A percentile compares a stretch with the other conserved stretches of the same genome.
phyloP scores from a whole-genome alignment of 805 yeast species.

The Metschnikowia gelsemii region DNA sequence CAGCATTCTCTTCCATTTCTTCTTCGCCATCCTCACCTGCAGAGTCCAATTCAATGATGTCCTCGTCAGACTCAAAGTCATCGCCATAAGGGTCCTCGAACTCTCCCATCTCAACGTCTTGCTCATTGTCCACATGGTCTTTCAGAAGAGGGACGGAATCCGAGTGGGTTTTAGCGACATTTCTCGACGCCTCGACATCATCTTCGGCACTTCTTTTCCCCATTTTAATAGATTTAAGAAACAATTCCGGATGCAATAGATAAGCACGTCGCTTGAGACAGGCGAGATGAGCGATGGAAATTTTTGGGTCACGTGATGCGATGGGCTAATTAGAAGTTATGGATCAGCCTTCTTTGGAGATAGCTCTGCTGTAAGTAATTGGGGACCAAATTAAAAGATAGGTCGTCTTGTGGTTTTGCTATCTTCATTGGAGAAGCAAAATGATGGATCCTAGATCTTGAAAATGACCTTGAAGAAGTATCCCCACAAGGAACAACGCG shows the following conservation, averaged over 20 bases:
- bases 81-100: constrained; percentile 89
- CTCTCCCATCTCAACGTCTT: constrained; percentile 69
- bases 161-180: constrained; percentile 36
- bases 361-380: too few relatives aligned
- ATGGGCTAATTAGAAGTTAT: too few relatives aligned
- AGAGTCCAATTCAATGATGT: constrained; percentile 74
- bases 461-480: too few relatives aligned
- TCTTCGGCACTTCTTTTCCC: constrained; percentile 20
- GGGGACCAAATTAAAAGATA: too few relatives aligned
- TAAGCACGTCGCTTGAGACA: too few relatives aligned
- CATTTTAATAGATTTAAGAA: too few relatives aligned
- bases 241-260: too few relatives aligned
- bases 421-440: too few relatives aligned
- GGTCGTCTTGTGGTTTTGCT: too few relatives aligned
- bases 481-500: too few relatives aligned
- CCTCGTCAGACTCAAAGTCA: constrained; percentile 90
- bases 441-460: too few relatives aligned
- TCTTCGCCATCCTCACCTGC: constrained; percentile 43
- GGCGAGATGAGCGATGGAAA: constrained; percentile 10
- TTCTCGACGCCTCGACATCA: constrained; percentile 19
- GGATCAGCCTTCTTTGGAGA: too few relatives aligned
- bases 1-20: constrained; percentile 36
- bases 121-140: constrained; percentile 26
- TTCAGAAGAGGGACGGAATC: constrained; percentile 44
- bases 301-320: constrained; percentile 16